Evolutionary conservation across 495 filamentous ascomycete species (phyloP), one percentile per base, ranked within the genome.

Genomic region (Penicillium simplicissimum): DNA sequence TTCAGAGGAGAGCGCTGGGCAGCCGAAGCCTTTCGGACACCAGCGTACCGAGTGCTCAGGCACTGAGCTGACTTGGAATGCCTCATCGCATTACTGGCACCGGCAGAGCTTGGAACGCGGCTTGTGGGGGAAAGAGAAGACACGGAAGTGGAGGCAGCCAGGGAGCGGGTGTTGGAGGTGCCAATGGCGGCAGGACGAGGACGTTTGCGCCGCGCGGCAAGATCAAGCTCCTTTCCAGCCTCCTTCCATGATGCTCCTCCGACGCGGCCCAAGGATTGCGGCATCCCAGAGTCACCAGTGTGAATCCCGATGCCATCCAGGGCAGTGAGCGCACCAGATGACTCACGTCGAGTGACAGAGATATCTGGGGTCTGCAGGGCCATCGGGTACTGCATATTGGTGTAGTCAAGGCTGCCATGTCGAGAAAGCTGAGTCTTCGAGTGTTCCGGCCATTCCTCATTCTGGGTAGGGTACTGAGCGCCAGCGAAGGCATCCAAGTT

Each of bases 41-140:
- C 82, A 0, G 82, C 82, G 57, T 79, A 82, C 21, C 78, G 72
- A 34, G 79, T 71, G 65, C 80, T 79, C 23, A 83, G 71, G 49
- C 69, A 75, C 52, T 83, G 79, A 4, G 81, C 75, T 15, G 83
- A 85, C 64, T 83, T 83, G 37, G 82, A 80, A n/a, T 84, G 82
- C 55, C 81, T 78, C 63, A 84, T 71, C 13, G 73, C 67, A 65
- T 76, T 71, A 25, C 69, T 64, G 11, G 72, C 52, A 51, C 78
- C 36, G 11, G 37, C 73, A 52, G 74, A 76, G 62, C 65, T 71
- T 1, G 75, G 66, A 33, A 76, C 61, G 52, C 77, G 69, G 52
- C 71, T 71, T 11, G 74, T 77, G 7, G 78, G 74, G 6, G 75
- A 69, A 35, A 76, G 67, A 10, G 74, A 62, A 17, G 80, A 83